Base-by-base conservation (phyloP, 1,139 yeast genomes). In the Debaryomyces nepalensis region DNA sequence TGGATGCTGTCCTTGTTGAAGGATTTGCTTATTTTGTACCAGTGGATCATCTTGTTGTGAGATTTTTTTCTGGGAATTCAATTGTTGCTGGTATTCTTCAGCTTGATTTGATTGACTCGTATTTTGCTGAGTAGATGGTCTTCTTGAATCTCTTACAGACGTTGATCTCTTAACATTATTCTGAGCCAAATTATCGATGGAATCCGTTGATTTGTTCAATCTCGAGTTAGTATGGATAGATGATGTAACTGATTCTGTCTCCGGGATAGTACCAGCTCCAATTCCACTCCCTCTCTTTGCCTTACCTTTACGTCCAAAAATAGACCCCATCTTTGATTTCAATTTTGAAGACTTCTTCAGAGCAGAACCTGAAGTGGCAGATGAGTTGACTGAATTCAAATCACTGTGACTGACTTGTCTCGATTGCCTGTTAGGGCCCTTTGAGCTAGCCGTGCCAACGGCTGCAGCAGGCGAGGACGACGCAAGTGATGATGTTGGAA, bases 251-350 rank as follows among this genome's bases (percentile, higher is more conserved):
- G 73, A 64, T 8, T 58, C 70, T 38, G 61, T 54, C 51, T 73
- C 78, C 5, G 69, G 70, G 37, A 68, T 66, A 5, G 64, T 46
- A 10, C 52, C 53, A n/a, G 30, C 26, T n/a, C 37, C 37, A 8
- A 26, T 12, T 46, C 62, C 64, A 44, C 55, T 44, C 5, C 55
- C 35, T 23, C 66, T 66, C 51, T 73, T 74, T 18, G 14, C 23
- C 54, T 80, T 70, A 42, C 60, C 77, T 55, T 80, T 82, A 51
- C 87, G 79, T 33, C 86, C 84, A 61, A 90, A 86, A 46, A 90
- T 82, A 0, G 97, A 88, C 12, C 97, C 97, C 30, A 90, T 90
- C 58, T 73, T 82, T 4, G 95, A 86, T 59, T 83, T 81, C 55
- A 90, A 67, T 48, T 77, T 81, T 18, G 69, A 64, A 24, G 59